Conservation (phyloP, 148 eudicot species). For the Oxyria digyna region DNA sequence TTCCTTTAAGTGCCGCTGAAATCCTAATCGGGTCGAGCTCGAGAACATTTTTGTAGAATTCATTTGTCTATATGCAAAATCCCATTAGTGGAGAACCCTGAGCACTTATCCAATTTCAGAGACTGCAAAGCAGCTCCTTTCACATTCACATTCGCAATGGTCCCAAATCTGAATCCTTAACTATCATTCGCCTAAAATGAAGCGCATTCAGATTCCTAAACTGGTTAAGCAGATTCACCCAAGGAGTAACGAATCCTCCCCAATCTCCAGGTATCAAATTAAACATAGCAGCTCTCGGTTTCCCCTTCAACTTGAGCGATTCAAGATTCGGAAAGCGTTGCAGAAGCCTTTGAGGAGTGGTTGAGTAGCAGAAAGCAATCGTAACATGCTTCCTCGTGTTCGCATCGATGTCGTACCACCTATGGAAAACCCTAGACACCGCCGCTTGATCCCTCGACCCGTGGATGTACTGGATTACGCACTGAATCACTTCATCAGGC, state of each 20-base stretch:
- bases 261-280: constrained; percentile 87
- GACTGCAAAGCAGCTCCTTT: constrained; percentile 29
- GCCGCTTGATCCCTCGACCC: constrained; percentile 57
- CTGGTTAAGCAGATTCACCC: constrained; percentile 29
- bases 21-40: too few relatives aligned
- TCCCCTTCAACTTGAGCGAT: constrained; percentile 70
- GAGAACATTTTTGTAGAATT: too few relatives aligned
- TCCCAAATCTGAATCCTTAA: constrained; percentile 59
- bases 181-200: constrained; percentile 88
- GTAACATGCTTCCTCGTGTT: constrained; percentile 56
- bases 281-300: constrained; percentile 95
- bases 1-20: too few relatives aligned
- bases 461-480: constrained; percentile 43
- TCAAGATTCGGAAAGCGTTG: constrained; percentile 57
- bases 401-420: constrained; percentile 61
- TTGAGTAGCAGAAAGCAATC: constrained; percentile 67
- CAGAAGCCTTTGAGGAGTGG: constrained; percentile 49
- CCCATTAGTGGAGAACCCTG: constrained; percentile 84
- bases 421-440: constrained; percentile 46
- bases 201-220: constrained; percentile 39
- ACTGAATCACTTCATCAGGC: constrained; percentile 52
- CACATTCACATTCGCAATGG: constrained; percentile 30
- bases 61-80: constrained; percentile 48
- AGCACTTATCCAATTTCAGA: constrained; percentile 72
- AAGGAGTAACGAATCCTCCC: constrained; percentile 86